Conservation (phyloP, 345 rosid genomes). For the Triadica sebifera region DNA sequence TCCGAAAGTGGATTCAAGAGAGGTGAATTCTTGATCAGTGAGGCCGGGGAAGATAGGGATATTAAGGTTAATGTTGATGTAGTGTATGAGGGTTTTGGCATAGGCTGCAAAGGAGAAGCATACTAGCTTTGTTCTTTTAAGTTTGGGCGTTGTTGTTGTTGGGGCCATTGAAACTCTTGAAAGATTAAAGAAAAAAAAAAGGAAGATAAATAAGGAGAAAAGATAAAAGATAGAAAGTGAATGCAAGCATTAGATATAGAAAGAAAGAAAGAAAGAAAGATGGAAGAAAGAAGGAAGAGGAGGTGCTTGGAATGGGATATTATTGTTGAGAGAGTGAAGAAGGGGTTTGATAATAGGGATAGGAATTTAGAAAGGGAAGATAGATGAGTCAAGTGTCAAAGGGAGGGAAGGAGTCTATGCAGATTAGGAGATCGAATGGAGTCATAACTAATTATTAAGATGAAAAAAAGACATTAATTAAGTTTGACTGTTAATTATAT, state of each 20-base stretch:
- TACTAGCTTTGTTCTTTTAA: slow-evolving; percentile 28
- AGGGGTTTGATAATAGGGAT: slow-evolving; percentile 2
- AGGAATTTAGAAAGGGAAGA: background rate
- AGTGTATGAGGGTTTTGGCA: slow-evolving; percentile 50
- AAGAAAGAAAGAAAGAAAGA: too few species aligned
- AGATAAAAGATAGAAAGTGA: background rate
- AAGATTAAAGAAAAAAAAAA: background rate
- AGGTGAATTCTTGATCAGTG: slow-evolving; percentile 54
- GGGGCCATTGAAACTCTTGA: background rate
- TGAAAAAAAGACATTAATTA: background rate
- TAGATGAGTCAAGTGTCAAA: background rate
- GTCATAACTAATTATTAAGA: too few species aligned
- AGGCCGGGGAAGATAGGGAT: slow-evolving; percentile 59
- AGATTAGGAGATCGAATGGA: background rate
- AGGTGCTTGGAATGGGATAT: background rate
- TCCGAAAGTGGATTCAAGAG: slow-evolving; percentile 51
- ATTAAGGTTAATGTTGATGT: slow-evolving; percentile 42
- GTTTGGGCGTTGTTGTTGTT: background rate
- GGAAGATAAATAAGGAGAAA: too few species aligned
- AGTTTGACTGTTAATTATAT: background rate
- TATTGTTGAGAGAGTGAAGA: background rate
- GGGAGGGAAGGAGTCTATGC: background rate
- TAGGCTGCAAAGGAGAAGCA: slow-evolving; percentile 73
- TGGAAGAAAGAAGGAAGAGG: background rate
- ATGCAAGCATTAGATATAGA: background rate